Percentiles rank a stretch among this genome's conserved stretches.
phyloP scores from a whole-genome alignment of 2,329 filamentous ascomycete species.

The Lasiodiplodia sp. region DNA sequence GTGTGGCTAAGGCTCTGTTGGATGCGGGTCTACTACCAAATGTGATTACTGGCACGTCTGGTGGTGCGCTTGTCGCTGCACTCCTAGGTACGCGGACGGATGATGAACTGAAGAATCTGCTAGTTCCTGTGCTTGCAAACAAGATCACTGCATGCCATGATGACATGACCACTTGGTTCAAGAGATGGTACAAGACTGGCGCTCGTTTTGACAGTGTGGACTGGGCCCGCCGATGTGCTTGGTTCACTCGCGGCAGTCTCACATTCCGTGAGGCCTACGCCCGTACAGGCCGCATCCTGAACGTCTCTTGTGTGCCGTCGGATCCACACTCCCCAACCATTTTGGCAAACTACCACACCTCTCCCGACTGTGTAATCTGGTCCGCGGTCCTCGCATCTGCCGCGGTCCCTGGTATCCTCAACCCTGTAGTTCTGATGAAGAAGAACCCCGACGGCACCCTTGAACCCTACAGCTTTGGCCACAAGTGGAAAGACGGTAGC shows the following conservation, averaged over 20 bases:
- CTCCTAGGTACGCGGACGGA: constrained; percentile 89
- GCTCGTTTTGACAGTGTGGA: constrained; percentile 93
- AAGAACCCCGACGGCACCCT: constrained; percentile 80
- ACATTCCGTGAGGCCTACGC: constrained; percentile 96
- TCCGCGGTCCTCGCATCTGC: constrained; percentile 94
- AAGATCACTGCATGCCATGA: constrained; percentile 89
- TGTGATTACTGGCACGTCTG: constrained; percentile 96
- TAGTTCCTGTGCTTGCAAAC: constrained; percentile 85
- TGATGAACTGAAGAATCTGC: constrained; percentile 82
- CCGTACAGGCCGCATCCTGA: constrained; percentile 90
- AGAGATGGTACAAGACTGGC: constrained; percentile 89
- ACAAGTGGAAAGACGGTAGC: constrained; percentile 99
- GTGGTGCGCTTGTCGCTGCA: constrained; percentile 87
- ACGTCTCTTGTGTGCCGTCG: constrained; percentile 93
- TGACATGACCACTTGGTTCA: constrained; percentile 75
- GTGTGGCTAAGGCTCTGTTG: constrained; percentile 86
- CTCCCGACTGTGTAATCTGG: constrained; percentile 98
- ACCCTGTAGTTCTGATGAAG: constrained; percentile 91
- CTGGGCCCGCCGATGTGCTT: constrained; percentile 84
- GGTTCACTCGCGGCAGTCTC: constrained; percentile 90
- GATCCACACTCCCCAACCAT: constrained; percentile 94
- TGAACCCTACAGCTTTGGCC: constrained; percentile 91
- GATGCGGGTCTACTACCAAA: constrained; percentile 87
- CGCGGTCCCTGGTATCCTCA: constrained; percentile 93
- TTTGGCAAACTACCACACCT: constrained; percentile 92